Evolutionary conservation across 2,329 filamentous ascomycete species (phyloP).

Genomic region (Cytospora paraplurivora): DNA sequence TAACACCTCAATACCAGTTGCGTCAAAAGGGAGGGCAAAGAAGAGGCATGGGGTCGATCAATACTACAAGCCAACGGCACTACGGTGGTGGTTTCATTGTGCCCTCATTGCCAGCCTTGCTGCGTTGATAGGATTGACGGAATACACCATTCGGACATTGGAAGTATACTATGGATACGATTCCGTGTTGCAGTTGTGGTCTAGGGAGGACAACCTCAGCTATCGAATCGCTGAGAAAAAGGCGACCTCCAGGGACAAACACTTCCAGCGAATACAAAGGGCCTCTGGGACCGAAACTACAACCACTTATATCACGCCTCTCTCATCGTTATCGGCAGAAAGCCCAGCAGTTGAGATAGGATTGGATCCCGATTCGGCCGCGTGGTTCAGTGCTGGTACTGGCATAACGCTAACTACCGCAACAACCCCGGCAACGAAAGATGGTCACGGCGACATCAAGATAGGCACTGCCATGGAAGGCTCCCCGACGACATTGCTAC

Average conservation of each 20-base stretch:
- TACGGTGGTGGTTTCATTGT: conserved; percentile 23
- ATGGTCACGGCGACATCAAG: not conserved
- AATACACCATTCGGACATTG: conserved; percentile 16
- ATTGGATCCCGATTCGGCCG: too few relatives aligned
- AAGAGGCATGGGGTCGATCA: not conserved
- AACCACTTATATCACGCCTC: not conserved
- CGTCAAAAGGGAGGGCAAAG: not conserved
- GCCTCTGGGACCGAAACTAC: not conserved
- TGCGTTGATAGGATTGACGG: conserved; percentile 10
- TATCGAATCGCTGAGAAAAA: not conserved
- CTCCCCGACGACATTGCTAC: not conserved
- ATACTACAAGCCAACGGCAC: conserved; percentile 23
- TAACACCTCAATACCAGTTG: not conserved
- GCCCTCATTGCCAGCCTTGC: conserved; percentile 18
- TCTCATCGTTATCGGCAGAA: too few relatives aligned
- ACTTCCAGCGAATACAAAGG: not conserved
- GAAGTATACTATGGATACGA: not conserved
- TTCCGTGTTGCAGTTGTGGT: not conserved
- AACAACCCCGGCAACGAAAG: not conserved
- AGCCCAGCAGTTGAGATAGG: too few relatives aligned
- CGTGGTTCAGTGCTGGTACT: too few relatives aligned
- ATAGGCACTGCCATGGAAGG: too few relatives aligned
- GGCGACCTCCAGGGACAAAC: not conserved
- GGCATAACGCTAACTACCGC: too few relatives aligned
- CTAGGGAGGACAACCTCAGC: not conserved